Conservation (phyloP, 139 green algal species). For the Chlamydomonas applanata region DNA sequence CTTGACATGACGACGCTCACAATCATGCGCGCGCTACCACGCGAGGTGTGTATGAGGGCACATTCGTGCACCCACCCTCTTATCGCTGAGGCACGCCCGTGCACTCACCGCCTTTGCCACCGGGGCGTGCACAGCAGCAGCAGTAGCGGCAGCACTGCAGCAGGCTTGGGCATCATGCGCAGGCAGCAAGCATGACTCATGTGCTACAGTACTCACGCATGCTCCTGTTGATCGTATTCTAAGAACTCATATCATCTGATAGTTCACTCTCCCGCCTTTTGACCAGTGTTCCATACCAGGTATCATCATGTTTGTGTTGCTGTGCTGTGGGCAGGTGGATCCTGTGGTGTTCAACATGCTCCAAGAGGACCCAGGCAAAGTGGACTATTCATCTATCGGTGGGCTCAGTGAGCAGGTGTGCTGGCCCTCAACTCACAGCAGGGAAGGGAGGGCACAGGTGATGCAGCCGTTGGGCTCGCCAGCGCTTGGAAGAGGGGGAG, state of each 20-base stretch:
- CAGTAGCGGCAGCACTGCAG: conserved; percentile 8
- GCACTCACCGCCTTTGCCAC: not conserved
- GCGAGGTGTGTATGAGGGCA: conserved; percentile 74
- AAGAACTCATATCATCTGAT: too few relatives aligned
- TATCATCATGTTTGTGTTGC: too few relatives aligned
- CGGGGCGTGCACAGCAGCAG: too few relatives aligned
- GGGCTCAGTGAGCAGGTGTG: conserved; percentile 87
- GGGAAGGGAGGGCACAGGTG: not conserved
- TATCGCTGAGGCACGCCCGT: not conserved
- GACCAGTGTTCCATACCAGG: too few relatives aligned
- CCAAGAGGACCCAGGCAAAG: conserved; percentile 92
- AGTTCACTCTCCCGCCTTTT: too few relatives aligned
- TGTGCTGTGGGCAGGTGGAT: conserved; percentile 81
- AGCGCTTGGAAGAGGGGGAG: too few relatives aligned
- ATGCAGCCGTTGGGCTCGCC: too few relatives aligned
- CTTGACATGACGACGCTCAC: conserved; percentile 99
- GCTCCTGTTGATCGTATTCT: too few relatives aligned
- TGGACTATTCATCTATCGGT: conserved; percentile 96
- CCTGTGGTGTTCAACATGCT: conserved; percentile 99
- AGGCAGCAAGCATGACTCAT: too few relatives aligned
- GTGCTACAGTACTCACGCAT: too few relatives aligned
- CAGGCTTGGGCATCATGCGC: too few relatives aligned
- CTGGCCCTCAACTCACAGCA: conserved; percentile 43
- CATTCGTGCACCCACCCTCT: not conserved
- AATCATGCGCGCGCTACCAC: conserved; percentile 95